Evolutionary conservation across 306 rosid species (phyloP).

Genomic region (Acacia melanoxylon): DNA sequence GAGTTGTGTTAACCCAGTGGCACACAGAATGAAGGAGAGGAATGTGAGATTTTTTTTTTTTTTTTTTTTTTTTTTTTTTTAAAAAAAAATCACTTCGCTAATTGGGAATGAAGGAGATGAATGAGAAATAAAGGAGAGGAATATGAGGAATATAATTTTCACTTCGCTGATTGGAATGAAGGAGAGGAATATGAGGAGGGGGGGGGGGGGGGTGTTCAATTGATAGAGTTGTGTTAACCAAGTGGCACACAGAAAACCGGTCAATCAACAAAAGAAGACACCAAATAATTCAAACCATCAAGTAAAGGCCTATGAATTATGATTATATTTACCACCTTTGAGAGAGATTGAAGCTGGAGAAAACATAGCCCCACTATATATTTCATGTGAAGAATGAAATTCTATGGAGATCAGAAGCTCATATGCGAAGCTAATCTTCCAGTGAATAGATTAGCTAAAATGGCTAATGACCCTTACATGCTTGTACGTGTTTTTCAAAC

Average conservation of each 20-base stretch:
- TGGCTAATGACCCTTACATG: neutral
- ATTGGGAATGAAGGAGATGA: too few relatives aligned
- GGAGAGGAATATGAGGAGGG: too few relatives aligned
- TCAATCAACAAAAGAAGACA: neutral
- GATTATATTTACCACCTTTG: neutral
- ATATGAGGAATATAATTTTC: too few relatives aligned
- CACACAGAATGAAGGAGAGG: too few relatives aligned
- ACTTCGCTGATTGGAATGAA: too few relatives aligned
- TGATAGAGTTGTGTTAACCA: too few relatives aligned
- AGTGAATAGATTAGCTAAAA: neutral
- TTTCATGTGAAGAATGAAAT: neutral
- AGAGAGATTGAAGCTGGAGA: neutral
- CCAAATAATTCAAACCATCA: neutral
- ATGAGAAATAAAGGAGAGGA: too few relatives aligned
- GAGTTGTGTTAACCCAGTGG: slow-evolving; percentile 2
- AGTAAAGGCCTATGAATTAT: neutral
- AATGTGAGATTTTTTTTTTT: too few relatives aligned
- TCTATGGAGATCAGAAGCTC: neutral
- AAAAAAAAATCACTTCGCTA: too few relatives aligned
- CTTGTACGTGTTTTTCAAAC: too few relatives aligned
- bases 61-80: too few relatives aligned
- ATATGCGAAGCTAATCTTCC: neutral
- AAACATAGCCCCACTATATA: neutral
- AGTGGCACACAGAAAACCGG: slow-evolving; percentile 7
- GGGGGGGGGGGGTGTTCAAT: too few relatives aligned